Conservation (phyloP, 2,329 filamentous ascomycete genomes). For the Fusarium ramigenum region DNA sequence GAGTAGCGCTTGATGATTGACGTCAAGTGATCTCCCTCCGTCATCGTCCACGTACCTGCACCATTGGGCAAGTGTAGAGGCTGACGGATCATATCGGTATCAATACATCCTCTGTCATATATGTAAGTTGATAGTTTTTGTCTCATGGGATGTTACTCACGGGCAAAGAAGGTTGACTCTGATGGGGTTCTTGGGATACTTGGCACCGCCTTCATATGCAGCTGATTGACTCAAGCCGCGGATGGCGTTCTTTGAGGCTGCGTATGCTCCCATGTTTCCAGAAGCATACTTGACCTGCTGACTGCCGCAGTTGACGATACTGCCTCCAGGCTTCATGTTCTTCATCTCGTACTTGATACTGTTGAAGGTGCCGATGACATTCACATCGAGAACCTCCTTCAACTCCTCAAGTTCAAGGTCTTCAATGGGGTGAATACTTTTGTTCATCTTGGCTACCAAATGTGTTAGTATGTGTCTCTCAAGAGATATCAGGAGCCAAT, state of each 20-base stretch:
- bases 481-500: rapidly evolving
- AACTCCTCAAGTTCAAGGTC: constrained; percentile 38
- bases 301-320: constrained; percentile 59
- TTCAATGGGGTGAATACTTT: constrained; percentile 39
- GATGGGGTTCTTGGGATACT: constrained; percentile 41
- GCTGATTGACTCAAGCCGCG: constrained; percentile 42
- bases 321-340: constrained; percentile 53
- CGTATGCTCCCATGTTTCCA: constrained; percentile 46
- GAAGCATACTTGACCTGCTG: constrained; percentile 54
- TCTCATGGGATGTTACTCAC: constrained; percentile 9
- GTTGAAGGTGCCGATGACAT: constrained; percentile 42
- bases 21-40: constrained; percentile 36
- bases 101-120: constrained; percentile 36
- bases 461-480: neutral
- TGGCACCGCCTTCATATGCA: constrained; percentile 41
- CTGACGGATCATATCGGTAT: constrained; percentile 44
- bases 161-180: constrained; percentile 38
- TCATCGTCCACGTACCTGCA: constrained; percentile 40
- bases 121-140: too few species aligned
- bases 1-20: constrained; percentile 43
- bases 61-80: constrained; percentile 39
- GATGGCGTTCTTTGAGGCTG: constrained; percentile 47
- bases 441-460: constrained; percentile 38
- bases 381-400: constrained; percentile 37
- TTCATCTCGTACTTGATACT: constrained; percentile 43